A percentile compares a stretch with the other conserved stretches of the same genome.
Conservation (phyloP, 352 stramenopile genomes). For the Globisporangium cylindrosporum region DNA sequence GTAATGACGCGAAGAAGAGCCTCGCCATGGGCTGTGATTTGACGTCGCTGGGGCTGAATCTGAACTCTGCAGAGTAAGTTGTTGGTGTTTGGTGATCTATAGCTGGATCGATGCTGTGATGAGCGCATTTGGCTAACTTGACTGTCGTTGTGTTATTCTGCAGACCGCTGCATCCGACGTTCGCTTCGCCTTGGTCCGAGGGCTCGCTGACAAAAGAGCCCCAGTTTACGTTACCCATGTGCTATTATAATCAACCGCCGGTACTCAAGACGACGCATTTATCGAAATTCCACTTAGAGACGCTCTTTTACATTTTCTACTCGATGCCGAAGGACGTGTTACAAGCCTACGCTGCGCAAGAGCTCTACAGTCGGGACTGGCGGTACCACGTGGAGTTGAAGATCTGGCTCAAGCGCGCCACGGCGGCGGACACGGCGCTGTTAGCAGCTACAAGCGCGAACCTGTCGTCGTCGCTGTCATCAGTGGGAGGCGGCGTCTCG, state of each 20-base stretch:
- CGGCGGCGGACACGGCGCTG: constrained; percentile 56
- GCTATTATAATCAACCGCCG: constrained; percentile 93
- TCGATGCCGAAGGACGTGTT: constrained; percentile 97
- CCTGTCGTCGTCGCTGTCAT: constrained; percentile 24
- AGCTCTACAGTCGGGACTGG: constrained; percentile 95
- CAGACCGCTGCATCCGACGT: constrained; percentile 76
- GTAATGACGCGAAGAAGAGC: constrained; percentile 70
- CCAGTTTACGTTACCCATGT: constrained; percentile 80
- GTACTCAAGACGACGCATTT: constrained; percentile 97
- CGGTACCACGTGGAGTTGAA: constrained; percentile 96
- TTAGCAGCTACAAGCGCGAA: constrained; percentile 28
- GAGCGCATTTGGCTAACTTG: constrained; percentile 2
- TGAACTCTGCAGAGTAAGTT: constrained; percentile 77
- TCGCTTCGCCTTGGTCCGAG: constrained; percentile 79
- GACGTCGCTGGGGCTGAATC: constrained; percentile 79
- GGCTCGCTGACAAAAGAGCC: constrained; percentile 73
- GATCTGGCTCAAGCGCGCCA: constrained; percentile 94
- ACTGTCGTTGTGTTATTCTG: not conserved
- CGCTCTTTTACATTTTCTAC: constrained; percentile 99
- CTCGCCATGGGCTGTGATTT: constrained; percentile 77
- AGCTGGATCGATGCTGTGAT: not conserved
- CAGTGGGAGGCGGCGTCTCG: constrained; percentile 20
- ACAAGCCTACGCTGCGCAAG: constrained; percentile 89
- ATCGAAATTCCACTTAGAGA: constrained; percentile 98
- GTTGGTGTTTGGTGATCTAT: constrained; percentile 3